Conservation (phyloP, 192 early-diverging fungal species). For the Umbelopsis vinacea region DNA sequence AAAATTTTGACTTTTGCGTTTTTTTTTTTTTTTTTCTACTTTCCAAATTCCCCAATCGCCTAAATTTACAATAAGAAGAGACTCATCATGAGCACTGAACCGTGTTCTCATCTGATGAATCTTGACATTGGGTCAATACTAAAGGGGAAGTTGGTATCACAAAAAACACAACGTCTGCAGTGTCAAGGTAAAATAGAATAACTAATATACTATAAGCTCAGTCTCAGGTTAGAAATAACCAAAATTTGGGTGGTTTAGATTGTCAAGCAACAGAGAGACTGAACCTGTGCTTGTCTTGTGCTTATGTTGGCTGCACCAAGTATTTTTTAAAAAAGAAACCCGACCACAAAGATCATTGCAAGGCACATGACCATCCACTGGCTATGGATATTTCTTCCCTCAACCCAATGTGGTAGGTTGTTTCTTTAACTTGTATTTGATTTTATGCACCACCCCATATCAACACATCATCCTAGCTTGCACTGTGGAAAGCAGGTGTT, state of each 20-base stretch:
- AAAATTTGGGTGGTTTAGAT: neutral
- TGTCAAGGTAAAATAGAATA: constrained; percentile 10
- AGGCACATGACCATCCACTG: constrained; percentile 16
- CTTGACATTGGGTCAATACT: constrained; percentile 15
- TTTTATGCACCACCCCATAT: neutral
- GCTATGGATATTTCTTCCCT: constrained; percentile 17
- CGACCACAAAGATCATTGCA: constrained; percentile 3
- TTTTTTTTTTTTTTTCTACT: neutral
- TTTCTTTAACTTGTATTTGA: neutral
- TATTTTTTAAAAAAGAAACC: constrained; percentile 6
- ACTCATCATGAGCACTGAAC: constrained; percentile 18
- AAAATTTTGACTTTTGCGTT: neutral
- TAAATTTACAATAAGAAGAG: constrained; percentile 7
- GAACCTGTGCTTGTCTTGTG: constrained; percentile 18
- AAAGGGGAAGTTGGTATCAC: constrained; percentile 11
- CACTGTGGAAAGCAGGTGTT: constrained; percentile 17
- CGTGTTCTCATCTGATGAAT: constrained; percentile 23
- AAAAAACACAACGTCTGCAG: neutral
- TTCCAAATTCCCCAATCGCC: neutral
- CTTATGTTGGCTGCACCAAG: constrained; percentile 7
- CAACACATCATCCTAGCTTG: constrained; percentile 18
- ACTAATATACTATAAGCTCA: neutral
- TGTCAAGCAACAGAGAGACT: constrained; percentile 13
- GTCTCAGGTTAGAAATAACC: neutral
- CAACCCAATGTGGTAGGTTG: constrained; percentile 22